Base-by-base conservation (phyloP, 257 asterid genomes). In the Apocynum venetum region DNA sequence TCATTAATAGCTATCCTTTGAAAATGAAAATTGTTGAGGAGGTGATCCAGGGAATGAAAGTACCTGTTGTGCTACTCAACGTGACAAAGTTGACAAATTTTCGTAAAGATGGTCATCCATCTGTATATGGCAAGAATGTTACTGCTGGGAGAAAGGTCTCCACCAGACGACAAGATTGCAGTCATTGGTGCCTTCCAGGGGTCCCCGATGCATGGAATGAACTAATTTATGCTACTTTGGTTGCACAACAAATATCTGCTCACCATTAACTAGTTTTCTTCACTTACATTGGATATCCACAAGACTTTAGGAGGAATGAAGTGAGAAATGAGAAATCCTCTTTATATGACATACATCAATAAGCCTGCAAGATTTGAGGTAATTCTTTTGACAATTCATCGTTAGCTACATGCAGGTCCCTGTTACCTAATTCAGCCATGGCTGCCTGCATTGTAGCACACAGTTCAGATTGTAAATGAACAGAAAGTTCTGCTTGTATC, bases 151-250 rank as follows among this genome's bases (percentile, higher is more conserved):
- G 25, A 83, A 93, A 86, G 84, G 92, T 89, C 40, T 89, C 98
- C 0, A 82, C 84, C n/a, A 86, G 84, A 77, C 85, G 86, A 69
- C 98, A 96, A 88, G 99, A 93, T 82, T 96, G 99, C 80, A 96
- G 99, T 87, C 99, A 96, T 59, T 96, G 99, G 99, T 96, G 98
- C 77, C 97, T 96, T 68, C 98, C 99, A 0, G 98, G 99, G 0
- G 97, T 93, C 64, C 98, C 99, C 8, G 98, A 96, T 80, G 88
- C 95, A 8, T 96, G 99, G 99, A 96, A 96, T 73, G 98, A 96
- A 90, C 93, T 96, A 8, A 90, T 96, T 76, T 96, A 93, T 69
- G 83, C 97, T 67, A 86, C 90, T 38, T 71, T 96, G 84, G 86
- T 93, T 69, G 81, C 84, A 48, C 70, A 76, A 76, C 85, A 85